phyloP scores from a whole-genome alignment of 192 early-diverging fungal species.

The Pecoramyces ruminantium region DNA sequence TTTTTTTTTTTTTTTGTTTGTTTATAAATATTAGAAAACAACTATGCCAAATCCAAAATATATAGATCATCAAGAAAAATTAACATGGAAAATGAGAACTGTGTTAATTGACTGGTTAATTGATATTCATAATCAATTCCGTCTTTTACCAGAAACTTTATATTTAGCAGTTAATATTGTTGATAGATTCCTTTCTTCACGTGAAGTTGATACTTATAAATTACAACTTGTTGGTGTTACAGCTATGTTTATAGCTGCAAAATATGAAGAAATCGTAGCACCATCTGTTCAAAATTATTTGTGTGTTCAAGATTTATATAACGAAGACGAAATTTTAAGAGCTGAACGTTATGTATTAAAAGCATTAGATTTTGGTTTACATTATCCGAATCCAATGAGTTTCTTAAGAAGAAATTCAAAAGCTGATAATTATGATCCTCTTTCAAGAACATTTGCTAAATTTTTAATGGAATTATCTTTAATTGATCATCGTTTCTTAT shows the following conservation, averaged over 20 bases:
- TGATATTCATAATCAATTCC: constrained; percentile 80
- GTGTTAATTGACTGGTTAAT: constrained; percentile 93
- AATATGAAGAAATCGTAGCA: constrained; percentile 83
- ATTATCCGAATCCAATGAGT: constrained; percentile 79
- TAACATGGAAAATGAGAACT: constrained; percentile 81
- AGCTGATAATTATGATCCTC: constrained; percentile 75
- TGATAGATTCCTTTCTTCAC: constrained; percentile 79
- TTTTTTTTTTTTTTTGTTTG: no score
- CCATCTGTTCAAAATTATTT: constrained; percentile 66
- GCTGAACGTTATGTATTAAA: constrained; percentile 86
- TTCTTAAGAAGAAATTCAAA: constrained; percentile 80
- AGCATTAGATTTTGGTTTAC: constrained; percentile 70
- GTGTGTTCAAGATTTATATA: constrained; percentile 20
- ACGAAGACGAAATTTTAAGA: constrained; percentile 66
- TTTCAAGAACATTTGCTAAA: constrained; percentile 83
- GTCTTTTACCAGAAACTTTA: constrained; percentile 82
- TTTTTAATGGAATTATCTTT: constrained; percentile 90
- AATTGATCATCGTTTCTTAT: constrained; percentile 66
- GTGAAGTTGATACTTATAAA: constrained; percentile 68
- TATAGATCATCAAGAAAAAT: constrained; percentile 66
- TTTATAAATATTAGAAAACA: constrained; percentile 14
- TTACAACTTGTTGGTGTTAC: constrained; percentile 90
- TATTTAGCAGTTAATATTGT: constrained; percentile 85
- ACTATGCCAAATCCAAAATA: constrained; percentile 67
- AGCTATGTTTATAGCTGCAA: constrained; percentile 74